phyloP scores from a whole-genome alignment of 106 monocot species.

The Vanilla planifolia region DNA sequence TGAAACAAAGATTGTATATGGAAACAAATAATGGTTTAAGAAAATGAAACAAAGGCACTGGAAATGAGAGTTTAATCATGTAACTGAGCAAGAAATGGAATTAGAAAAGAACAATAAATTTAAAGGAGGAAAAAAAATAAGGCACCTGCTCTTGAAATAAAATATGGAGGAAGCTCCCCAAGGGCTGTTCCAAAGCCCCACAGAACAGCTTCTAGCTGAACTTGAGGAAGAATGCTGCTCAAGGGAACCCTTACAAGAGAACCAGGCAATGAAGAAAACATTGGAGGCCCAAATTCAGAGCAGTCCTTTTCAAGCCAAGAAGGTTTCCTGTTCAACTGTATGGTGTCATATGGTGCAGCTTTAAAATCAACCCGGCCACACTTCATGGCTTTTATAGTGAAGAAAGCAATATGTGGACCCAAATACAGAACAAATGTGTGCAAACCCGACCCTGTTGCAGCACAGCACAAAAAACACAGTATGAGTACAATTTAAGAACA shows the following conservation, averaged over 20 bases:
- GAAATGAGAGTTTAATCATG: not conserved
- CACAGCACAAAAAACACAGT: not conserved
- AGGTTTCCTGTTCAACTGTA: constrained; percentile 62
- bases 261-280: constrained; percentile 36
- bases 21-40: too few relatives aligned
- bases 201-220: constrained; percentile 86
- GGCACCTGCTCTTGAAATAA: constrained; percentile 89
- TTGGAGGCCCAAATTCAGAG: constrained; percentile 66
- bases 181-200: constrained; percentile 98
- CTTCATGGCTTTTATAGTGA: constrained; percentile 79
- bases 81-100: not conserved
- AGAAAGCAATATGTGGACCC: constrained; percentile 90
- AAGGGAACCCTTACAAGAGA: constrained; percentile 66
- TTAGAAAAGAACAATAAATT: not conserved
- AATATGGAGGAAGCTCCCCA: constrained; percentile 98
- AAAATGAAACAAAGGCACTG: not conserved
- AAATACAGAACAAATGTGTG: constrained; percentile 97
- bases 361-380: constrained; percentile 89
- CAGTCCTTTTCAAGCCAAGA: constrained; percentile 97
- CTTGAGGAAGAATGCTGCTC: constrained; percentile 65
- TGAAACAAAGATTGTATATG: too few relatives aligned
- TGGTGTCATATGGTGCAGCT: constrained; percentile 88
- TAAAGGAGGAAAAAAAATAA: constrained; percentile 4
- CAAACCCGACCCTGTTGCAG: constrained; percentile 82
- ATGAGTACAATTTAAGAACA: not conserved